phyloP scores from a whole-genome alignment of 495 filamentous ascomycete species.

The Neurospora sublineolata region DNA sequence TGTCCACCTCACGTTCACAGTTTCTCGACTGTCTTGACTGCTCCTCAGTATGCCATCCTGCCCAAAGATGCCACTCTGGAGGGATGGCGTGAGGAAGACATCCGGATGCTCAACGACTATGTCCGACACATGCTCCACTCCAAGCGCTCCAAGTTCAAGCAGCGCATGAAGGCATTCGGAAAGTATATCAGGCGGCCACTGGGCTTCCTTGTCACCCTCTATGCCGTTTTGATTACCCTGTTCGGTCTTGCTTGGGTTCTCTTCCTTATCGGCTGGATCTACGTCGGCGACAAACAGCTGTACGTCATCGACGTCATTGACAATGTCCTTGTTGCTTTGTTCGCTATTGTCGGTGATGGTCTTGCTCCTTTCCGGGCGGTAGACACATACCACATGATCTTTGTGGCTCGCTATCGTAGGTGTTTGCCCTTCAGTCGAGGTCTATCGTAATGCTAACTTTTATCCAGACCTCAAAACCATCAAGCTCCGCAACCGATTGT shows the following conservation, averaged over 20 bases:
- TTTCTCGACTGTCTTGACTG: slow-evolving; percentile 33
- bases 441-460: neutral
- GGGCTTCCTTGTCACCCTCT: slow-evolving; percentile 65
- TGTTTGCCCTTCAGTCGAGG: neutral
- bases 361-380: slow-evolving; percentile 63
- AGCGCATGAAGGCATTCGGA: slow-evolving; percentile 60
- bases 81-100: slow-evolving; percentile 59
- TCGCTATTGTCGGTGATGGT: slow-evolving; percentile 67
- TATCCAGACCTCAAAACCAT: slow-evolving; percentile 54
- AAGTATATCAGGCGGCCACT: slow-evolving; percentile 63
- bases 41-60: slow-evolving; percentile 44
- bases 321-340: slow-evolving; percentile 63
- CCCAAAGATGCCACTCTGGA: slow-evolving; percentile 53
- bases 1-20: slow-evolving; percentile 18
- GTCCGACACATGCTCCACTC: slow-evolving; percentile 77
- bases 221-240: slow-evolving; percentile 67
- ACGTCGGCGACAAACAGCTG: slow-evolving; percentile 56
- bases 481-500: slow-evolving; percentile 52
- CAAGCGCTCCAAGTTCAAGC: slow-evolving; percentile 60
- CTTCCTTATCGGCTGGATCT: slow-evolving; percentile 79
- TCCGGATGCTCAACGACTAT: slow-evolving; percentile 63
- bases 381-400: slow-evolving; percentile 76
- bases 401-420: slow-evolving; percentile 42
- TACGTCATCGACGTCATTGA: slow-evolving; percentile 69
- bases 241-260: slow-evolving; percentile 78